These are phyloP conservation scores for Fusarium continuum DNA, from an alignment of 2,329 filamentous ascomycete species.

Conservation along the genomic window DNA sequence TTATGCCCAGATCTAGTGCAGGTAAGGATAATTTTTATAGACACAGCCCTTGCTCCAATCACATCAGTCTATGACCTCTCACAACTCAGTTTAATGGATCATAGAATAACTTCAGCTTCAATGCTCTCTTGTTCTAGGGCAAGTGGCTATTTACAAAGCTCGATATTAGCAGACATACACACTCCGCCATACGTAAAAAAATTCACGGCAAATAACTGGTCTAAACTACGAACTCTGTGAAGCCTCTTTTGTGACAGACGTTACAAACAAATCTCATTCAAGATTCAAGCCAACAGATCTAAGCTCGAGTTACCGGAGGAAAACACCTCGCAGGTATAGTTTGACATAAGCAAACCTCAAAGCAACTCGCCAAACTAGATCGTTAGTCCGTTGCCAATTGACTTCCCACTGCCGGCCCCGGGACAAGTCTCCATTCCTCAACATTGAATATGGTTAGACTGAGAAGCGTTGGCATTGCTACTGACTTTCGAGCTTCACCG, in stretches of 20 bases:
- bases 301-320: conserved; percentile 5
- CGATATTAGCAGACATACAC: too few relatives aligned
- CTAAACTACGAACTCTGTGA: background rate
- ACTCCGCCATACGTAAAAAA: too few relatives aligned
- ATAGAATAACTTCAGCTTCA: background rate
- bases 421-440: conserved; percentile 24
- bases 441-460: background rate
- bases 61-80: background rate
- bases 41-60: background rate
- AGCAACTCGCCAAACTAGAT: background rate
- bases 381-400: background rate
- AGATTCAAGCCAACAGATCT: conserved; percentile 20
- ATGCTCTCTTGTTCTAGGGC: background rate
- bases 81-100: background rate
- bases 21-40: too few relatives aligned
- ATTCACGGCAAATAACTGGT: background rate
- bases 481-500: background rate
- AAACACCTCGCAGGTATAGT: background rate
- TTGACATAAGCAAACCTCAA: conserved; percentile 10
- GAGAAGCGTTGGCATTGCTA: background rate
- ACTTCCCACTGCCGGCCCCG: background rate
- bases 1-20: too few relatives aligned
- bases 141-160: background rate
- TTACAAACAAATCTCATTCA: background rate
- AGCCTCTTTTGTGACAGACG: background rate